phyloP scores from a whole-genome alignment of 2,329 filamentous ascomycete species.

The Aureobasidium sp. region DNA sequence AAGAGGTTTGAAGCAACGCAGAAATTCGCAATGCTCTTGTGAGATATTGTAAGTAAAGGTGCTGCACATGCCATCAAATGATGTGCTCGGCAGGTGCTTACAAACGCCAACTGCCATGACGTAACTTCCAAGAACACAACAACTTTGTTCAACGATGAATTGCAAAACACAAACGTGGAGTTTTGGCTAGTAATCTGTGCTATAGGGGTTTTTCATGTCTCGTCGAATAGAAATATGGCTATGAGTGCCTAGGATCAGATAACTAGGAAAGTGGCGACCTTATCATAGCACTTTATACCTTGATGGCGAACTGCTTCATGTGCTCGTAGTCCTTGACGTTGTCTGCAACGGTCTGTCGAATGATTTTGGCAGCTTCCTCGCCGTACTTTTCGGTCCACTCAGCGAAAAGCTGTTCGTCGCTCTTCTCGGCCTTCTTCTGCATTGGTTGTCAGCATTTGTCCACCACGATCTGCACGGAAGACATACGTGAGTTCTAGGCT shows the following conservation, averaged over 20 bases:
- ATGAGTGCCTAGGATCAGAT: background rate
- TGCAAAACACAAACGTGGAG: background rate
- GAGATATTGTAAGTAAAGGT: background rate
- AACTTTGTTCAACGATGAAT: background rate
- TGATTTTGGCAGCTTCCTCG: constrained; percentile 60
- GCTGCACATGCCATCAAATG: background rate
- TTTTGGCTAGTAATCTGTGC: background rate
- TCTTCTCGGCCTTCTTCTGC: constrained; percentile 55
- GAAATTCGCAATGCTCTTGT: background rate
- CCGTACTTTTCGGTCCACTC: constrained; percentile 73
- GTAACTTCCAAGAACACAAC: background rate
- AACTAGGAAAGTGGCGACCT: background rate
- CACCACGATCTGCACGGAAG: background rate
- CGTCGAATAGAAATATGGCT: background rate
- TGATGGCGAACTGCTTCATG: constrained; percentile 68
- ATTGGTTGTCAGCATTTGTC: constrained; percentile 13
- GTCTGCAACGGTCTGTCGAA: constrained; percentile 62
- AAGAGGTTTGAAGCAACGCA: background rate
- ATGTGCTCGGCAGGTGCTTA: background rate
- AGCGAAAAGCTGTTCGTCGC: constrained; percentile 57
- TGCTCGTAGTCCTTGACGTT: constrained; percentile 74
- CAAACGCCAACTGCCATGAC: background rate
- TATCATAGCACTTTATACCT: constrained; percentile 26
- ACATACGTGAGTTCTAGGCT: constrained; percentile 57
- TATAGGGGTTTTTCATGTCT: background rate